A percentile compares a stretch with the other conserved stretches of the same genome.
These are phyloP conservation scores for Comarum palustre DNA, from an alignment of 306 rosid genomes.

Conservation along the genomic window DNA sequence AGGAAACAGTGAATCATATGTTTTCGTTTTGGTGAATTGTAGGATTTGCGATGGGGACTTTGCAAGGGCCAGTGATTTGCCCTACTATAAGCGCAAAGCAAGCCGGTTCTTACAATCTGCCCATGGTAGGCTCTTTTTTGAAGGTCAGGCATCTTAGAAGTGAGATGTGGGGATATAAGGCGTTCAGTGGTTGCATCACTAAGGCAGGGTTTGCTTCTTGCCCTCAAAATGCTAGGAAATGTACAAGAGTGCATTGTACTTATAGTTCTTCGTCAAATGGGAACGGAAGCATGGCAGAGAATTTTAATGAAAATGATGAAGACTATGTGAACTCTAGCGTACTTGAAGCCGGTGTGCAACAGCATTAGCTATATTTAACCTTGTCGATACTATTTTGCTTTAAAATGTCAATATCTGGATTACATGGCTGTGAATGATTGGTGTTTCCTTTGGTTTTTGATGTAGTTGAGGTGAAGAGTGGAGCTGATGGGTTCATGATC, in stretches of 20 bases:
- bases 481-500: conserved; percentile 83
- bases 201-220: conserved; percentile 40
- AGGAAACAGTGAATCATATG: background rate
- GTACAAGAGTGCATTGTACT: conserved; percentile 55
- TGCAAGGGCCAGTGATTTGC: conserved; percentile 84
- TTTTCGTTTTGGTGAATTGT: conserved; percentile 29
- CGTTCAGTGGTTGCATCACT: conserved; percentile 35
- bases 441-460: conserved; percentile 23
- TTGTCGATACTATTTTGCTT: background rate
- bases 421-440: conserved; percentile 1
- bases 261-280: conserved; percentile 70
- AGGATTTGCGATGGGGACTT: conserved; percentile 57
- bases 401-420: conserved; percentile 3
- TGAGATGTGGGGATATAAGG: conserved; percentile 60
- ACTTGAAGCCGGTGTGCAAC: conserved; percentile 84
- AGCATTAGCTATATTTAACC: conserved; percentile 10
- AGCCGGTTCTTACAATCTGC: conserved; percentile 49
- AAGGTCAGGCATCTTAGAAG: conserved; percentile 48
- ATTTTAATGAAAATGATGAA: conserved; percentile 78
- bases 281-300: conserved; percentile 77
- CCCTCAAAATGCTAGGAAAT: conserved; percentile 35
- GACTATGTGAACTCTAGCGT: conserved; percentile 85
- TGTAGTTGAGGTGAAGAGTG: conserved; percentile 99
- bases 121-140: conserved; percentile 47
- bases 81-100: conserved; percentile 67